Evolutionary conservation across 306 rosid species (phyloP).

Genomic region (Malus fusca): DNA sequence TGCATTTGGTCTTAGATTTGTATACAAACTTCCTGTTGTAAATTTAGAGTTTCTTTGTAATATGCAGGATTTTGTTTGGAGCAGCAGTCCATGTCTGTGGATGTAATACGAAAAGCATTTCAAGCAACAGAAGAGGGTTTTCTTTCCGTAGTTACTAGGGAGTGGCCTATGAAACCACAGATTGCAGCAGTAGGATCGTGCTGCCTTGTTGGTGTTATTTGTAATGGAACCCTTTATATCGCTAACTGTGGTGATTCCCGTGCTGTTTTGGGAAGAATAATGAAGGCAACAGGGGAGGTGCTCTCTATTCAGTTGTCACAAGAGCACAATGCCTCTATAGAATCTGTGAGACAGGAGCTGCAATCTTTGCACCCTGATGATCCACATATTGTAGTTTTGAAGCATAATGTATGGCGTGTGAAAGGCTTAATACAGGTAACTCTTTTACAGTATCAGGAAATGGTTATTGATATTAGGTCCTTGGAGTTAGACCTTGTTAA

Average conservation of each 20-base stretch:
- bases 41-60: conserved; percentile 10
- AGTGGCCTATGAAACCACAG: conserved; percentile 65
- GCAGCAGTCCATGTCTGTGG: conserved; percentile 70
- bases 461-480: background rate
- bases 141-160: conserved; percentile 54
- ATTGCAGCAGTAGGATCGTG: conserved; percentile 95
- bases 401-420: conserved; percentile 92
- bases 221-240: conserved; percentile 57
- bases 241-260: conserved; percentile 91
- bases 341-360: conserved; percentile 76
- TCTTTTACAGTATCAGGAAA: background rate
- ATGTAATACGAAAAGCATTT: conserved; percentile 78
- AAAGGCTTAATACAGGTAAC: conserved; percentile 81
- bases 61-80: conserved; percentile 67
- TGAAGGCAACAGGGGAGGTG: conserved; percentile 75
- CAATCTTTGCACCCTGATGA: conserved; percentile 84
- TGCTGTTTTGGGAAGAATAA: conserved; percentile 80
- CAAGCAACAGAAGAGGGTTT: conserved; percentile 93
- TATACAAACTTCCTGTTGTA: background rate
- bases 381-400: conserved; percentile 68
- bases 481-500: background rate
- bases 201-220: conserved; percentile 78
- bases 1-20: background rate
- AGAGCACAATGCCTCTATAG: conserved; percentile 74
- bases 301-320: conserved; percentile 62